These are phyloP conservation scores for Sphaceloma murrayae DNA, from an alignment of 2,329 filamentous ascomycete species.

Conservation along the genomic window DNA sequence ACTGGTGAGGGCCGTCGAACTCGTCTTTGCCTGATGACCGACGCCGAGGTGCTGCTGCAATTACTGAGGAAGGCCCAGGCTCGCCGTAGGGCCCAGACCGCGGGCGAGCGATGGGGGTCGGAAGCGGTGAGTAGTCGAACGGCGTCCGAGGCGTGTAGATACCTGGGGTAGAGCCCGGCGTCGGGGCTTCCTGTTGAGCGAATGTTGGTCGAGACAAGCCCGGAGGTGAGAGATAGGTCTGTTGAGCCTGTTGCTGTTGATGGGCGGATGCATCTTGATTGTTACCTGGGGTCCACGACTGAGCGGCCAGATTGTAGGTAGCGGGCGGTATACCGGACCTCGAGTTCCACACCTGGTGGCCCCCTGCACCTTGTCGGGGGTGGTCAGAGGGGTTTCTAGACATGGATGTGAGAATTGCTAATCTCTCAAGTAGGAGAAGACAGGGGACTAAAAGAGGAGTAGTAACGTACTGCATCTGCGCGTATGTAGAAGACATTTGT, in stretches of 20 bases:
- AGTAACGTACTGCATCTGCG: conserved; percentile 13
- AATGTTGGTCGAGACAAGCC: conserved; percentile 10
- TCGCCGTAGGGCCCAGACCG: conserved; percentile 13
- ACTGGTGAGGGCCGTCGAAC: conserved; percentile 80
- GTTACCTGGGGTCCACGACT: conserved; percentile 2
- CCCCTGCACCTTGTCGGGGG: conserved; percentile 14
- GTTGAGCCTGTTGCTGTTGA: neutral
- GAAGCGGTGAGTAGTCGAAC: conserved; percentile 15
- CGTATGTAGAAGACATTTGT: conserved; percentile 6
- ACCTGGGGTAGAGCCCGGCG: conserved; percentile 9
- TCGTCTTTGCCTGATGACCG: conserved; percentile 75
- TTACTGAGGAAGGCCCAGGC: conserved; percentile 17
- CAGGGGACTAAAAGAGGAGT: neutral
- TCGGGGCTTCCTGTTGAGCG: conserved; percentile 6
- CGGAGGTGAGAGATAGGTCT: conserved; percentile 4
- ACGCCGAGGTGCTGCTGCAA: conserved; percentile 41
- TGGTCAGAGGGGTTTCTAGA: conserved; percentile 5
- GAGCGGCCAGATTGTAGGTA: conserved; percentile 13
- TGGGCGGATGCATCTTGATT: neutral
- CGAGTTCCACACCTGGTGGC: conserved; percentile 13
- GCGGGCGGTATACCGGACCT: conserved; percentile 14
- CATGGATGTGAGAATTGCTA: conserved; percentile 15
- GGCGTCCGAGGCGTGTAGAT: conserved; percentile 13
- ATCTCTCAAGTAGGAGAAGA: neutral
- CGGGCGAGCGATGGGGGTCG: conserved; percentile 14